These are phyloP conservation scores for Rhynchosporium agropyri DNA, from an alignment of 2,329 filamentous ascomycete species.

Conservation along the genomic window DNA sequence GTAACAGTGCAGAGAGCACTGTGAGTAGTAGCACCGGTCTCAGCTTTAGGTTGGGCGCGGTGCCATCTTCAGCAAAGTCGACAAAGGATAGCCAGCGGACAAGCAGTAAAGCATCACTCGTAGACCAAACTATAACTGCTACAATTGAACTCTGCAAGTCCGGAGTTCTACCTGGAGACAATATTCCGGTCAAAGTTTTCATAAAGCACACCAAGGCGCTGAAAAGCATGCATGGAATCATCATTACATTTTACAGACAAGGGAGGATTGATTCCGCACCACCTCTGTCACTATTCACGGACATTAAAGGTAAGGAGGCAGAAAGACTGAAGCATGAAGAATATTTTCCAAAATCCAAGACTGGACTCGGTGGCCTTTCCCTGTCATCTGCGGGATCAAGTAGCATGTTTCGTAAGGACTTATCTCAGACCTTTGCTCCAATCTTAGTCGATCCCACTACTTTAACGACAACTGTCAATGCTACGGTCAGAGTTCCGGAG, in stretches of 20 bases:
- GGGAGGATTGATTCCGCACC: constrained; percentile 83
- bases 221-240: constrained; percentile 89
- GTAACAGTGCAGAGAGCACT: constrained; percentile 70
- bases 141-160: constrained; percentile 81
- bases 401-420: constrained; percentile 93
- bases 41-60: constrained; percentile 47
- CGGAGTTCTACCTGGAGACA: constrained; percentile 84
- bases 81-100: constrained; percentile 52
- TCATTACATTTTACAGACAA: constrained; percentile 89
- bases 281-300: constrained; percentile 52
- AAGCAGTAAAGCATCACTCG: constrained; percentile 55
- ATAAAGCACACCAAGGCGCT: constrained; percentile 88
- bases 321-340: constrained; percentile 71
- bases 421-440: constrained; percentile 85
- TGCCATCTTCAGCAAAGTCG: constrained; percentile 43
- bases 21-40: constrained; percentile 46
- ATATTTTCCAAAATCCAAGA: constrained; percentile 83
- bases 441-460: constrained; percentile 83
- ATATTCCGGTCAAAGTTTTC: constrained; percentile 75
- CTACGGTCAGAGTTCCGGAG: constrained; percentile 83
- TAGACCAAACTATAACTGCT: constrained; percentile 80
- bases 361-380: constrained; percentile 82
- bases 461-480: constrained; percentile 77
- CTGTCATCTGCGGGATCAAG: constrained; percentile 83
- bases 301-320: constrained; percentile 60